Evolutionary conservation across 192 early-diverging fungal species (phyloP), one percentile per base, ranked within the genome.

Genomic region (Backusella parvicylindrica): DNA sequence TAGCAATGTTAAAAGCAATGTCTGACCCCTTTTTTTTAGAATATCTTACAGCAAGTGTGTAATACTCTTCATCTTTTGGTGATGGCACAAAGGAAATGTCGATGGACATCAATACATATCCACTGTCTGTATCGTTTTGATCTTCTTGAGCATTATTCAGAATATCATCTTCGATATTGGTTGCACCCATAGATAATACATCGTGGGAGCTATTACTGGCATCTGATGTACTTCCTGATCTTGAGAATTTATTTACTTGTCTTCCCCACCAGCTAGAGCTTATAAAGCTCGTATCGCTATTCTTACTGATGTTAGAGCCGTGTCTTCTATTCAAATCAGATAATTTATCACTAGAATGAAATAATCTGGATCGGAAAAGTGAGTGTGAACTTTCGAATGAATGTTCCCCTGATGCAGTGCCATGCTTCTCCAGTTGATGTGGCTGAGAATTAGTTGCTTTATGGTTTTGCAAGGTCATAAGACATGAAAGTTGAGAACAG

Each of bases 391-490:
- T 23, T 70, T 47, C 37, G 28, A 12, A 28, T n/a, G 38, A 41
- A 12, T 68, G 66, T 21, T 7, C 33, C 12, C n/a, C 11, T 68
- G 35, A 36, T 13, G 23, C 32, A 37, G 8, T 16, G 13, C n/a
- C 23, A 43, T 69, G 68, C 13, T 43, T 47, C 9, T 9, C 50
- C 3, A 28, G 12, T 13, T 60, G 53, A 26, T 28, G 53, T 28
- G 53, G 53, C 53, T 60, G 23, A 60, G 53, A 8, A 60, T 8
- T 9, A 13, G 9, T 28, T 28, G 26, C 11, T 23, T 47, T 70
- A 47, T 53, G 33, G n/a, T 81, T 77, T 3, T 56, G 49, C 16
- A 81, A 60, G 26, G 73, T 81, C 15, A 81, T 31, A 12, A 81
- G 41, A 40, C 79, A 81, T 18, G 30, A 16, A 9, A 81, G 67